phyloP scores from a whole-genome alignment of 192 early-diverging fungal genomes.

The Dispira simplex region DNA sequence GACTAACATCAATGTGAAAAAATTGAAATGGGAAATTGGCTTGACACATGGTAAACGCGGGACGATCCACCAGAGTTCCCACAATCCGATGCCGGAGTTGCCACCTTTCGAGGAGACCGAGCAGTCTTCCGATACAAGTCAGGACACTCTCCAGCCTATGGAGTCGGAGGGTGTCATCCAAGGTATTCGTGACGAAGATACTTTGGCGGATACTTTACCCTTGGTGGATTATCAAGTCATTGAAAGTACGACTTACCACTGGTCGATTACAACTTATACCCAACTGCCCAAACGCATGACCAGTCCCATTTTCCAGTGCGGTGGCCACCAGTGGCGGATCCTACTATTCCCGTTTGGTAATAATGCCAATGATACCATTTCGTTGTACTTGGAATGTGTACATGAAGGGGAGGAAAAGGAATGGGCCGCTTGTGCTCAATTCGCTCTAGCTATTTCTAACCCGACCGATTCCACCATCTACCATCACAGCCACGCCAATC shows the following conservation, averaged over 20 bases:
- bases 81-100: background rate
- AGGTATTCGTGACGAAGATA: background rate
- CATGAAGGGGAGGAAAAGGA: constrained; percentile 41
- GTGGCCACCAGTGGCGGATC: constrained; percentile 48
- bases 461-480: constrained; percentile 43
- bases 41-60: too few relatives aligned
- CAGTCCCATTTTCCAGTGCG: constrained; percentile 21
- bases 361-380: constrained; percentile 42
- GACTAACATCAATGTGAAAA: too few relatives aligned
- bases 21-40: too few relatives aligned
- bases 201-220: background rate
- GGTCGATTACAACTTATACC: constrained; percentile 28
- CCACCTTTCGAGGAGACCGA: background rate
- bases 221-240: constrained; percentile 25
- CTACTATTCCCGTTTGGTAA: constrained; percentile 87
- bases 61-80: too few relatives aligned
- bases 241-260: constrained; percentile 25
- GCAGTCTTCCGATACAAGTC: background rate
- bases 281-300: constrained; percentile 25
- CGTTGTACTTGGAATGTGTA: constrained; percentile 77
- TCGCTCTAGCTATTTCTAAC: constrained; percentile 64
- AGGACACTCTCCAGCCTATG: background rate
- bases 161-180: background rate
- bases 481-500: constrained; percentile 47
- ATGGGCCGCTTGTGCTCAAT: constrained; percentile 76